Base-by-base conservation (phyloP, 306 rosid genomes). In the Elaeagnus macrophylla region DNA sequence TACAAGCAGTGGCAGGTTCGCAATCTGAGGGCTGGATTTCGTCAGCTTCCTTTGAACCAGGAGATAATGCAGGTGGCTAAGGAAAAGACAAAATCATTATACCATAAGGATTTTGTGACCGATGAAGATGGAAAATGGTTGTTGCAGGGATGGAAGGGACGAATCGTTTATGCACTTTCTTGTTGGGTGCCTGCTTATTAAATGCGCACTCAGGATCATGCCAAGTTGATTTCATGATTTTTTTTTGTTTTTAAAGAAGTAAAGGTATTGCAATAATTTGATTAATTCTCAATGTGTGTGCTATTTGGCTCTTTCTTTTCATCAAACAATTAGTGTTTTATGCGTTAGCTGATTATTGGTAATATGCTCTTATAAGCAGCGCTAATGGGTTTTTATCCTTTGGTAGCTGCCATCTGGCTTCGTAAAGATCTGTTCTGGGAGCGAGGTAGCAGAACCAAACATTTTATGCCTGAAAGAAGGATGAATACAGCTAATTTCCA, bases 141-240 rank as follows among this genome's bases (percentile, higher is more conserved):
- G 59, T 50, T 73, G 49, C 69, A 67, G 48, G 78, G 78, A 41
- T 73, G 78, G 78, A 73, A 73, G 62, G 73, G 78, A 18, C 56
- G 78, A 54, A 73, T 57, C 37, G 25, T 37, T 17, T 67, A 45
- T 58, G 78, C 70, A n/a, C 70, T 73, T 20, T 73, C 78, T 51
- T 46, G 70, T 46, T 73, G 78, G 78, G 53, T 37, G 44, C 15
- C 73, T 15, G 54, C 61, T 53, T 41, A 39, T 16, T 46, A 53
- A 36, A 41, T 8, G 1, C 37, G 57, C 51, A 45, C 12, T 39
- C 16, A 53, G 53, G 45, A 36, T 16, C n/a, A 37, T 15, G 39
- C 39, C 13, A 47, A 18, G 35, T 54, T 19, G n/a, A 6, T 54
- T 53, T 36, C 7, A 12, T 7, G 49, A 19, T 64, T 38, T 8